phyloP scores from a whole-genome alignment of 2,329 filamentous ascomycete genomes.

The Cladosporium halotolerans region DNA sequence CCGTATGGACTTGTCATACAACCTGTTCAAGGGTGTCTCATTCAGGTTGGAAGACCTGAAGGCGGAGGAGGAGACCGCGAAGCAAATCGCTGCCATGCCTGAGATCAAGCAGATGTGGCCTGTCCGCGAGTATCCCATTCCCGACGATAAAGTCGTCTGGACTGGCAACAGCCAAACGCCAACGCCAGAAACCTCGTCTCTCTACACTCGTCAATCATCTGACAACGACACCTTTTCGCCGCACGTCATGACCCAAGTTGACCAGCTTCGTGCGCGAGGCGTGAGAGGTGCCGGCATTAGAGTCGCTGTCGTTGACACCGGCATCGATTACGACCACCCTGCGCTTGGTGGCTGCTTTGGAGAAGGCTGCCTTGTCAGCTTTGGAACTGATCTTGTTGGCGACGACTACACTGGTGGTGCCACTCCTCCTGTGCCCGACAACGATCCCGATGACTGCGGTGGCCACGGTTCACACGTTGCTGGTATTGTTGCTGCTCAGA shows the following conservation, averaged over 20 bases:
- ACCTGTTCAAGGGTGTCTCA: constrained; percentile 20
- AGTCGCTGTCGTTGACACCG: constrained; percentile 40
- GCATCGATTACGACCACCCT: constrained; percentile 56
- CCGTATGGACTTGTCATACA: constrained; percentile 17
- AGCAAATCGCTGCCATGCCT: constrained; percentile 18
- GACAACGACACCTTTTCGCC: constrained; percentile 24
- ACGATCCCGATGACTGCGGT: constrained; percentile 49
- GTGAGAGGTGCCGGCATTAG: constrained; percentile 42
- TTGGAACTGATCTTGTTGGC: constrained; percentile 54
- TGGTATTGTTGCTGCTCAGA: constrained; percentile 56
- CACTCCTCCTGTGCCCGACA: constrained; percentile 40
- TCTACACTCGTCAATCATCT: constrained; percentile 16
- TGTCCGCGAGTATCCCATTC: constrained; percentile 18
- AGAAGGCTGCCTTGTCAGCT: constrained; percentile 50
- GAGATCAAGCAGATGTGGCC: constrained; percentile 21
- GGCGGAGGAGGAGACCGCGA: constrained; percentile 16
- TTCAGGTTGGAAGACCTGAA: constrained; percentile 18
- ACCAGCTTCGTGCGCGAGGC: constrained; percentile 37
- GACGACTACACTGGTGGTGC: constrained; percentile 36
- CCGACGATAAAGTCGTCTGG: constrained; percentile 16
- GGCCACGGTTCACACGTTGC: constrained; percentile 59
- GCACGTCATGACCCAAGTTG: constrained; percentile 31
- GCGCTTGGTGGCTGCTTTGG: constrained; percentile 61
- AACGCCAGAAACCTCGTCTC: constrained; percentile 9
- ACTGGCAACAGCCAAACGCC: constrained; percentile 12